These are phyloP conservation scores for Thymus quinquecostatus DNA, from an alignment of 257 asterid genomes.

Conservation along the genomic window DNA sequence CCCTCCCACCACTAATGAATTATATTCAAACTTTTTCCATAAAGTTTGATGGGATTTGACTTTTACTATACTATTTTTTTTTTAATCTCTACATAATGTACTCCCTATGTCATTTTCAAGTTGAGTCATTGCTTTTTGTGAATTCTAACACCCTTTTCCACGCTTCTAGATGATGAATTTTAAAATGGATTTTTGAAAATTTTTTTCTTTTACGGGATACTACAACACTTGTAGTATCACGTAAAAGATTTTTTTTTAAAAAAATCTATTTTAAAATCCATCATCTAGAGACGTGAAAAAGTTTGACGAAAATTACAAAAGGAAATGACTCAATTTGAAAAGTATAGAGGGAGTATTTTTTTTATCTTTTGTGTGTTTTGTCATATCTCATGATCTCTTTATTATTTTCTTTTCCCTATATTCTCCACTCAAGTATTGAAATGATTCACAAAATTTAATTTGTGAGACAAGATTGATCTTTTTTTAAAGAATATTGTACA, in stretches of 20 bases:
- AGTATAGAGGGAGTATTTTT: background rate
- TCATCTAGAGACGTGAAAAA: too few relatives aligned
- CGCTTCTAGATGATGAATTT: too few relatives aligned
- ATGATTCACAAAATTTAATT: background rate
- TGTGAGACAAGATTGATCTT: background rate
- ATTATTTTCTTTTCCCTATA: conserved; percentile 1
- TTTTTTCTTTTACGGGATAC: too few relatives aligned
- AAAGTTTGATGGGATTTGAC: conserved; percentile 59
- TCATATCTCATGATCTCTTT: conserved; percentile 16
- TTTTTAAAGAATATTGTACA: background rate
- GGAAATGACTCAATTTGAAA: background rate
- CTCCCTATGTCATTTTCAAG: too few relatives aligned
- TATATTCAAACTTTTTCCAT: conserved; percentile 40
- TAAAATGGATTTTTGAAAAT: too few relatives aligned
- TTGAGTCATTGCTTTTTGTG: too few relatives aligned
- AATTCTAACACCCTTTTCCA: too few relatives aligned
- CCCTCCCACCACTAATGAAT: conserved; percentile 53
- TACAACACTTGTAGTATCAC: too few relatives aligned
- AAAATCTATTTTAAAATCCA: too few relatives aligned
- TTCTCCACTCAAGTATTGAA: conserved; percentile 28
- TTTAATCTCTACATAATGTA: too few relatives aligned
- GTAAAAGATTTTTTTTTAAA: too few relatives aligned
- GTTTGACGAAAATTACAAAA: too few relatives aligned
- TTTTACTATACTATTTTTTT: conserved; percentile 14
- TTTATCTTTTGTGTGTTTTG: conserved; percentile 15